These are phyloP conservation scores for Eustoma russellianum DNA, from an alignment of 257 asterid species.

Conservation along the genomic window DNA sequence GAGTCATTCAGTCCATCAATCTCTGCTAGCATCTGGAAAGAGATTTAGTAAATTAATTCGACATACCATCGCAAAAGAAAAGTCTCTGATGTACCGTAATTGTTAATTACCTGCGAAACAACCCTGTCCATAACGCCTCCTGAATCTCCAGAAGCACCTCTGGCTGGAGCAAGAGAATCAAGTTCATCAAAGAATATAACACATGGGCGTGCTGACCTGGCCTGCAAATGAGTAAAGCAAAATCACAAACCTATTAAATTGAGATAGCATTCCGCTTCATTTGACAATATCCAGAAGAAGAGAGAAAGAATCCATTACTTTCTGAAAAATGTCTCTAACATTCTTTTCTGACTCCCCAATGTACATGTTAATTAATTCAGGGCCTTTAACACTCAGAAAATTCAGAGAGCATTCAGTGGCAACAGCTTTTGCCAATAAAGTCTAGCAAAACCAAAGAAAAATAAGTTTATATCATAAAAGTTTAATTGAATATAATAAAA, in stretches of 20 bases:
- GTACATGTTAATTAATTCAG: constrained; percentile 97
- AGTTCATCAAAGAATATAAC: constrained; percentile 97
- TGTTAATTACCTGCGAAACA: constrained; percentile 78
- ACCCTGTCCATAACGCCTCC: constrained; percentile 99
- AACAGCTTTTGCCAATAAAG: constrained; percentile 94
- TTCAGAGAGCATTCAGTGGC: constrained; percentile 97
- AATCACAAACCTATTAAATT: constrained; percentile 9
- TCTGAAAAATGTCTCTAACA: constrained; percentile 86
- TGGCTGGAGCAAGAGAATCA: constrained; percentile 97
- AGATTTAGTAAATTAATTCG: constrained; percentile 14
- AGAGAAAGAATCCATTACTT: constrained; percentile 37
- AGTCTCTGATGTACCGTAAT: constrained; percentile 1
- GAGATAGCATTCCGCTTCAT: background rate
- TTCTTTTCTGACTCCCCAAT: constrained; percentile 98
- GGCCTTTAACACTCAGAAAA: constrained; percentile 95
- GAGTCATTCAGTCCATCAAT: constrained; percentile 92
- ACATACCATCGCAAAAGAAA: background rate
- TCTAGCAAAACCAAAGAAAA: constrained; percentile 21
- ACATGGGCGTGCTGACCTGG: constrained; percentile 97
- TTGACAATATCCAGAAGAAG: background rate
- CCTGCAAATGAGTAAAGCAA: constrained; percentile 34
- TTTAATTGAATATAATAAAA: too few relatives aligned
- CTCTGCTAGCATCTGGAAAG: constrained; percentile 86
- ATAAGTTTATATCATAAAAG: too few relatives aligned
- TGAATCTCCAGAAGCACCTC: constrained; percentile 99